phyloP scores from a whole-genome alignment of 2,329 filamentous ascomycete species.

The Colletotrichum nymphaeae region DNA sequence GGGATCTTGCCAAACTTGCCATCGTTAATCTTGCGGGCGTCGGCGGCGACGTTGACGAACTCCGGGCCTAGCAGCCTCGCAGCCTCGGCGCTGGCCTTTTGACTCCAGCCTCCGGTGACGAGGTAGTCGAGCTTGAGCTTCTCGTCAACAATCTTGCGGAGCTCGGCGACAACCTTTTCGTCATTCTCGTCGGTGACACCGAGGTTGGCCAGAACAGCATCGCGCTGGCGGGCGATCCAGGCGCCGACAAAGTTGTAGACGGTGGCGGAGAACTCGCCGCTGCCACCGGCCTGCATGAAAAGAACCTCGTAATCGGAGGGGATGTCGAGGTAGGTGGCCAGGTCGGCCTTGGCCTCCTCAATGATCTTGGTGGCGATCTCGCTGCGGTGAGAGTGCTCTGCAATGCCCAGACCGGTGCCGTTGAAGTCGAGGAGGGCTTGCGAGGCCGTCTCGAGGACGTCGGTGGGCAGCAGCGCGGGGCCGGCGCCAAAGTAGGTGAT shows the following conservation, averaged over 20 bases:
- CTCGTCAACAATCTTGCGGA: constrained; percentile 72
- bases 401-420: constrained; percentile 82
- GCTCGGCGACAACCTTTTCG: constrained; percentile 64
- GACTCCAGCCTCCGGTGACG: constrained; percentile 88
- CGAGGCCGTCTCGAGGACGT: constrained; percentile 82
- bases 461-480: constrained; percentile 85
- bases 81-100: constrained; percentile 90
- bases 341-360: constrained; percentile 79
- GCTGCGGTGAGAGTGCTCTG: constrained; percentile 92
- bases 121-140: constrained; percentile 89
- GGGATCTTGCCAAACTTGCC: constrained; percentile 92
- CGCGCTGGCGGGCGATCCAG: constrained; percentile 80
- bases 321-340: constrained; percentile 81
- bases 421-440: constrained; percentile 85
- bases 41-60: constrained; percentile 82
- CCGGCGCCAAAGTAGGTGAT: constrained; percentile 92
- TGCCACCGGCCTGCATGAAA: constrained; percentile 89
- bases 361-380: constrained; percentile 82
- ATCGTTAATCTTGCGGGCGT: constrained; percentile 72
- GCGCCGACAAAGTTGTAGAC: constrained; percentile 86
- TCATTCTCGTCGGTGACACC: constrained; percentile 57
- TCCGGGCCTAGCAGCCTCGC: constrained; percentile 80
- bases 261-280: constrained; percentile 84
- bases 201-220: constrained; percentile 67
- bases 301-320: constrained; percentile 88